Evolutionary conservation across 1,139 yeast species (phyloP).

Genomic region (Debaryomyces subglobosus): DNA sequence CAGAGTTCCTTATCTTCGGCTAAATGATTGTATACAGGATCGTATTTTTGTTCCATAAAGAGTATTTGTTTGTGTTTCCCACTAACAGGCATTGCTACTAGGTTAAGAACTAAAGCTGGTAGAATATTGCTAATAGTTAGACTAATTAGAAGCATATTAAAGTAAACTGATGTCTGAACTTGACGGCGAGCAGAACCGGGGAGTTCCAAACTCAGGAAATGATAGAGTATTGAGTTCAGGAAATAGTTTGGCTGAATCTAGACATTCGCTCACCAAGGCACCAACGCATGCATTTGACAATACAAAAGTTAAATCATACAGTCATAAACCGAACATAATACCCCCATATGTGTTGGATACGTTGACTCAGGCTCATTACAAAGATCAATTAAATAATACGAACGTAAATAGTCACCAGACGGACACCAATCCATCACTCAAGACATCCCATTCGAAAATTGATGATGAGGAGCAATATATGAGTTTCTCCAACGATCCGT

Average conservation of each 20-base stretch:
- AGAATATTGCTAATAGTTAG: background rate
- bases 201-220: background rate
- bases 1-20: background rate
- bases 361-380: conserved; percentile 48
- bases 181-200: background rate
- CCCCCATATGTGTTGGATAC: conserved; percentile 66
- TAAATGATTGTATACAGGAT: background rate
- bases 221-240: conserved; percentile 8
- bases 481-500: conserved; percentile 44
- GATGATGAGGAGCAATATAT: conserved; percentile 36
- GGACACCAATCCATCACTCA: conserved; percentile 14
- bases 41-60: background rate
- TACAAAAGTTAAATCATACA: conserved; percentile 34
- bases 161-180: conserved; percentile 1
- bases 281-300: conserved; percentile 29
- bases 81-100: background rate
- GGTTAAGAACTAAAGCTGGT: background rate
- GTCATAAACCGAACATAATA: conserved; percentile 41
- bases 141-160: background rate
- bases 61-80: conserved; percentile 4
- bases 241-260: conserved; percentile 6
- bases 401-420: conserved; percentile 27
- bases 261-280: conserved; percentile 4
- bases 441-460: conserved; percentile 10
- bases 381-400: conserved; percentile 37